These are phyloP conservation scores for Xylaria intraflava DNA, from an alignment of 495 filamentous ascomycete species.

Conservation along the genomic window DNA sequence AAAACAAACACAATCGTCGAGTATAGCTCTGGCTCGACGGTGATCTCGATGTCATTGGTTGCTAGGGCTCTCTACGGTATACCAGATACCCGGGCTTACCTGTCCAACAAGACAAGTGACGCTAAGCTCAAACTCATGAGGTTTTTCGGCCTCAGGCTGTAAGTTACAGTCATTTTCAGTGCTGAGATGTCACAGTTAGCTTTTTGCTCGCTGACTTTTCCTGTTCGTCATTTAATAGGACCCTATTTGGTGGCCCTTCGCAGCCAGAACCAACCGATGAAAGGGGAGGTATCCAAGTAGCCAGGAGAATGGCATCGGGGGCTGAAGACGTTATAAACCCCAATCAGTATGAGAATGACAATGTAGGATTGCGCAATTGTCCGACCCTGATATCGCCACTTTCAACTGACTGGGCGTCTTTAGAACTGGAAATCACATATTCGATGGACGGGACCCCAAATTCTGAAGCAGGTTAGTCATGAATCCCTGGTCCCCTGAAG, in stretches of 20 bases:
- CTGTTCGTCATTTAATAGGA: slow-evolving; percentile 25
- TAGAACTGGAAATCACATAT: slow-evolving; percentile 55
- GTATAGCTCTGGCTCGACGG: slow-evolving; percentile 57
- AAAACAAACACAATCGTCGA: slow-evolving; percentile 50
- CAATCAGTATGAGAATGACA: slow-evolving; percentile 54
- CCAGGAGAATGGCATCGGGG: slow-evolving; percentile 34
- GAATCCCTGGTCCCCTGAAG: not conserved
- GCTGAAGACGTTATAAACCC: slow-evolving; percentile 44
- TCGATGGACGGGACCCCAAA: slow-evolving; percentile 55
- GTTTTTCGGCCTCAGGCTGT: slow-evolving; percentile 55
- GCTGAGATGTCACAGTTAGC: no score
- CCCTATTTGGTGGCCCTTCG: slow-evolving; percentile 51
- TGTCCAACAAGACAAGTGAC: slow-evolving; percentile 55
- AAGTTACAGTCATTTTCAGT: not conserved
- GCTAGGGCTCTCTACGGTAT: slow-evolving; percentile 48
- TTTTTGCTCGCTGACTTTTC: no score
- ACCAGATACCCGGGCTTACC: slow-evolving; percentile 47
- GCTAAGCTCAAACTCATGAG: slow-evolving; percentile 49
- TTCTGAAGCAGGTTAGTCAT: slow-evolving; percentile 25
- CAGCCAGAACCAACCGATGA: slow-evolving; percentile 51
- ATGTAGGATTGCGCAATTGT: slow-evolving; percentile 16
- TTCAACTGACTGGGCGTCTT: not conserved
- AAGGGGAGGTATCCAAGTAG: slow-evolving; percentile 46
- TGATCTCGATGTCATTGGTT: slow-evolving; percentile 53
- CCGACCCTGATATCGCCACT: not conserved